Base-by-base conservation (phyloP, 768 basidiomycete genomes). In the Phlebiopsis gigantea region DNA sequence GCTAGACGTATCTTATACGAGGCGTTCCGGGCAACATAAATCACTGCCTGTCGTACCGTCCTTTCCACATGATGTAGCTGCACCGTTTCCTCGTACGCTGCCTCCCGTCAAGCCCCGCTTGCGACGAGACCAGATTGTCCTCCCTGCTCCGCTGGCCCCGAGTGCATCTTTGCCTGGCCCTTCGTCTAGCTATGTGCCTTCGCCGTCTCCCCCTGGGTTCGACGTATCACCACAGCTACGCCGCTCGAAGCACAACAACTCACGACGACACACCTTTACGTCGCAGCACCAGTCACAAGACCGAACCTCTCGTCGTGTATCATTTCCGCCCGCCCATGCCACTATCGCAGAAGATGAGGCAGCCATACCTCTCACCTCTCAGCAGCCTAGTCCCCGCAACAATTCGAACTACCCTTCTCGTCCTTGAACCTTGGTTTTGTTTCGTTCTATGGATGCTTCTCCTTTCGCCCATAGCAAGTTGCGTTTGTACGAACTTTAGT, bases 71-170 rank as follows among this genome's bases (percentile, higher is more conserved):
- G n/a, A 12, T 7, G 22, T 28, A n/a, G 15, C 47, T 10, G 5
- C 47, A 15, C 34, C 41, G 4, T 3, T 5, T 10, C 51, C 24
- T 14, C 51, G 29, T 15, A 7, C 30, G 8, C 28, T 48, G 17
- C 44, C 19, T 17, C 10, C 58, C 1, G 52, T 53, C 17, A 62
- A 58, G 43, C 26, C 57, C 53, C 25, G 59, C 15, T 57, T 63
- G 2, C 50, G 56, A 8, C 28, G 64, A 46, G 64, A 64, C 21
- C 55, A 57, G 29, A 65, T 67, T 34, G 63, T 67, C 12, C 59
- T 67, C 1, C 66, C 66, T 15, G 45, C 65, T 5, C 66, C 62
- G 22, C 58, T 67, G 0, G 65, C 61, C 10, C 28, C 28, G 26
- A 8, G 6, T 5, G 26, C 25, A 9, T 17, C 21, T 14, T 5